Evolutionary conservation across 768 basidiomycete genomes (phyloP).

Genomic region (Trichaptum fuscoviolaceum): DNA sequence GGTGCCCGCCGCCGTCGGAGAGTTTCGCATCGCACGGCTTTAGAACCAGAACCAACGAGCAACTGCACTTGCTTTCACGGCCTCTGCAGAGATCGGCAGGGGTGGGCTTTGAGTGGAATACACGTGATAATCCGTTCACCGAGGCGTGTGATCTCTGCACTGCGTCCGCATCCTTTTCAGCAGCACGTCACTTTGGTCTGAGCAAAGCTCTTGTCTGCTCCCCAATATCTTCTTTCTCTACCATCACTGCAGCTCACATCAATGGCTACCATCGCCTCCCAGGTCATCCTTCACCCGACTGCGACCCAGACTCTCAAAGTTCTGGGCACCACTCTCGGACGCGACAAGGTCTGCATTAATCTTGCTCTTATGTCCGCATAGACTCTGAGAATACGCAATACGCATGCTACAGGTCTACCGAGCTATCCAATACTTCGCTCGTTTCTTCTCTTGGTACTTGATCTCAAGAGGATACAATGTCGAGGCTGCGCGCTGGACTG

Average conservation of each 20-base stretch:
- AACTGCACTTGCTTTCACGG: neutral
- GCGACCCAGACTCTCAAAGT: conserved; percentile 73
- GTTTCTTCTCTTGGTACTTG: conserved; percentile 84
- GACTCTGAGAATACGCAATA: neutral
- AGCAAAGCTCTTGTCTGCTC: neutral
- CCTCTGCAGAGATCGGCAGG: neutral
- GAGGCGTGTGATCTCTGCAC: neutral
- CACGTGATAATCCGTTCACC: neutral
- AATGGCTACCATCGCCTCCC: conserved; percentile 50
- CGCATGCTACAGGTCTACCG: conserved; percentile 63
- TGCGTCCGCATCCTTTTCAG: neutral
- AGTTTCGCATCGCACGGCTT: neutral
- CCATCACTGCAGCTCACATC: neutral
- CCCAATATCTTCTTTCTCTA: neutral
- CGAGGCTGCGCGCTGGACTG: conserved; percentile 72
- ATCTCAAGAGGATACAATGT: conserved; percentile 62
- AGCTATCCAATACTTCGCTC: conserved; percentile 83
- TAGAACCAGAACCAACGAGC: neutral
- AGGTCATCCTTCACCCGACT: conserved; percentile 81
- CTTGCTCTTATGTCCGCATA: neutral
- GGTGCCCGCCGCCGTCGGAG: no score
- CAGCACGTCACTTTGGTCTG: neutral
- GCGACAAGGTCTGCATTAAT: conserved; percentile 72
- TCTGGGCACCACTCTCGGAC: conserved; percentile 73
- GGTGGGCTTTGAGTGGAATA: neutral